These are phyloP conservation scores for Smittium mucronatum DNA, from an alignment of 371 early-diverging fungal genomes.

Conservation along the genomic window DNA sequence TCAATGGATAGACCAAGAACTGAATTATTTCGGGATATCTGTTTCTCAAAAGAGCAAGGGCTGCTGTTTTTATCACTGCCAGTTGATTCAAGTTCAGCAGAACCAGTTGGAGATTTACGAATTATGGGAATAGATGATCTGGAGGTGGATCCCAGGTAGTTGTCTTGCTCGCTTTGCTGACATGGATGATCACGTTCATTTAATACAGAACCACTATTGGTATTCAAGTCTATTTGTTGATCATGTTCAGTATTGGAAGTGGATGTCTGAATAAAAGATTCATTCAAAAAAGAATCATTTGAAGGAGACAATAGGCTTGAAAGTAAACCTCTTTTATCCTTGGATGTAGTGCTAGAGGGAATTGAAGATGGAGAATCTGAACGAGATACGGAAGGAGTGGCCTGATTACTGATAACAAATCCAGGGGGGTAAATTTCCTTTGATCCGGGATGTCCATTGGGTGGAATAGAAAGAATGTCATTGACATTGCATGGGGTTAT, in stretches of 20 bases:
- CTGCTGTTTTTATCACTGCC: neutral
- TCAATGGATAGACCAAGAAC: constrained; percentile 13
- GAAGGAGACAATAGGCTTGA: neutral
- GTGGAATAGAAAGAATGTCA: neutral
- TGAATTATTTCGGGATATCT: neutral
- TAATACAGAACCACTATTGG: neutral
- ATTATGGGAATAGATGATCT: neutral
- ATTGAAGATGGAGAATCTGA: neutral
- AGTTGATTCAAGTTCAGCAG: neutral
- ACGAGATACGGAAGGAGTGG: neutral
- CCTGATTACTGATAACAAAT: neutral
- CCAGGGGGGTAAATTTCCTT: neutral
- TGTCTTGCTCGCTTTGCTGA: neutral
- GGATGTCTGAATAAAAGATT: neutral
- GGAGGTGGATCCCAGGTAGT: neutral
- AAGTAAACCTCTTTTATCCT: neutral
- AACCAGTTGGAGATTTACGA: neutral
- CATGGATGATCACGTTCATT: too few relatives aligned
- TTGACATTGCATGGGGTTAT: neutral
- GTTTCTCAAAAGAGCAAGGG: neutral
- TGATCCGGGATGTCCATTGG: neutral
- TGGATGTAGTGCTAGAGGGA: neutral
- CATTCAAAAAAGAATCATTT: neutral
- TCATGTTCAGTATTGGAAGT: neutral
- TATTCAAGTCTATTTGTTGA: neutral